A percentile compares a stretch with the other conserved stretches of the same genome.
Evolutionary conservation across 2,329 filamentous ascomycete genomes (phyloP).

Genomic region (Aureobasidium namibiae): DNA sequence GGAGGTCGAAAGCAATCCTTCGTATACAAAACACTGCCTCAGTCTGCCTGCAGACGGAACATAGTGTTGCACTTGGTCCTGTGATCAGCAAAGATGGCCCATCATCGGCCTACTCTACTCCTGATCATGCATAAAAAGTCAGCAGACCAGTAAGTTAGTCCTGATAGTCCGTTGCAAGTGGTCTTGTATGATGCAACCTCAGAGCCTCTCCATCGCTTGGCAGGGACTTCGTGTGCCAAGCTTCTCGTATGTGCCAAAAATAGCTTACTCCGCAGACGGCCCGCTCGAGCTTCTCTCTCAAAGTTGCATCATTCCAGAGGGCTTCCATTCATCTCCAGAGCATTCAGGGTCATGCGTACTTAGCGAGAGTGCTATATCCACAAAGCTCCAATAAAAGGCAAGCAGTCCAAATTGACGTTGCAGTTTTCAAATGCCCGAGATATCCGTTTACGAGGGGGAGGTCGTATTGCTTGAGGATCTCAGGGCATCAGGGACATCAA

Average conservation of each 20-base stretch:
- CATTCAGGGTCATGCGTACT: background rate
- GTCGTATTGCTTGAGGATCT: background rate
- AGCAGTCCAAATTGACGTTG: background rate
- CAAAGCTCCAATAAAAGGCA: background rate
- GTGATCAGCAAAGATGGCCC: background rate
- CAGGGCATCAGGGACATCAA: background rate
- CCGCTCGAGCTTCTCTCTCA: background rate
- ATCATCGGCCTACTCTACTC: background rate
- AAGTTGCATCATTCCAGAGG: background rate
- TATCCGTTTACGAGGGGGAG: background rate
- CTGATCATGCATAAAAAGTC: background rate
- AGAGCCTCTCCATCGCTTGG: background rate
- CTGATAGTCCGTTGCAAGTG: background rate
- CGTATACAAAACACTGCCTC: background rate
- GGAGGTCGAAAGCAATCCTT: background rate
- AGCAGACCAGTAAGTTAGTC: background rate
- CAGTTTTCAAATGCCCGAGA: background rate
- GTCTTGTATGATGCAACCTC: background rate
- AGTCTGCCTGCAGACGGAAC: background rate
- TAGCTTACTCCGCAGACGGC: background rate
- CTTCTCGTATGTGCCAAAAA: conserved; percentile 6
- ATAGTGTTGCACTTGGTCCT: background rate
- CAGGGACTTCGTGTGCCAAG: background rate
- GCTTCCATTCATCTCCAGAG: background rate
- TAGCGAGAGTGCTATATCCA: background rate